A percentile compares a stretch with the other conserved stretches of the same genome.
Evolutionary conservation across 805 yeast species (phyloP).

Genomic region (Metschnikowia reukaufii): DNA sequence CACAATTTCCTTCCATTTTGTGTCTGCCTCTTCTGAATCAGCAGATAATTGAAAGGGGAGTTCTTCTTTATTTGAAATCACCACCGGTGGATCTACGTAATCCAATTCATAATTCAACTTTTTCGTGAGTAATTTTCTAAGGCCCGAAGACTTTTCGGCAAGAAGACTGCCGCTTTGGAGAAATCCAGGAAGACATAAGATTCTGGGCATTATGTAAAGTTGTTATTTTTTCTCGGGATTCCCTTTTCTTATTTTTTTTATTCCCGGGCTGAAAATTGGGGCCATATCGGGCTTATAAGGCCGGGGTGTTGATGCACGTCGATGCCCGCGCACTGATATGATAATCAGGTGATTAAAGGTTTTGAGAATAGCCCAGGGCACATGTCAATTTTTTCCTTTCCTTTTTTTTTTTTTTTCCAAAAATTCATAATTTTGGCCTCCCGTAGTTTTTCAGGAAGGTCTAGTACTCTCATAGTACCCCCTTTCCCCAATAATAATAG

Average conservation of each 20-base stretch:
- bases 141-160: conserved; percentile 34
- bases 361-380: background rate
- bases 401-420: background rate
- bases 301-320: background rate
- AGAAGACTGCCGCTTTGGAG: conserved; percentile 36
- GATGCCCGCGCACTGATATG: background rate
- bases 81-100: conserved; percentile 35
- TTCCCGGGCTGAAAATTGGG: background rate
- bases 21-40: conserved; percentile 27
- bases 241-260: background rate
- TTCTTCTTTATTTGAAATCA: conserved; percentile 24
- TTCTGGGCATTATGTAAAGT: conserved; percentile 14
- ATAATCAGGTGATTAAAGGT: background rate
- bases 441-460: too few relatives aligned
- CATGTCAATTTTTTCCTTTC: background rate
- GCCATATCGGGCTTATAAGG: background rate
- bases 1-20: conserved; percentile 33
- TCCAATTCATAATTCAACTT: conserved; percentile 28
- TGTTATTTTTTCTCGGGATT: background rate
- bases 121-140: conserved; percentile 31
- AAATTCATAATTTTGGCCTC: too few relatives aligned
- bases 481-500: too few relatives aligned
- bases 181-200: conserved; percentile 40
- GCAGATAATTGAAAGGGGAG: conserved; percentile 31
- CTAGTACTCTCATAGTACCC: too few relatives aligned